These are phyloP conservation scores for Sugiyamaella boreocaroliniensis DNA, from an alignment of 805 yeast genomes.

Conservation along the genomic window DNA sequence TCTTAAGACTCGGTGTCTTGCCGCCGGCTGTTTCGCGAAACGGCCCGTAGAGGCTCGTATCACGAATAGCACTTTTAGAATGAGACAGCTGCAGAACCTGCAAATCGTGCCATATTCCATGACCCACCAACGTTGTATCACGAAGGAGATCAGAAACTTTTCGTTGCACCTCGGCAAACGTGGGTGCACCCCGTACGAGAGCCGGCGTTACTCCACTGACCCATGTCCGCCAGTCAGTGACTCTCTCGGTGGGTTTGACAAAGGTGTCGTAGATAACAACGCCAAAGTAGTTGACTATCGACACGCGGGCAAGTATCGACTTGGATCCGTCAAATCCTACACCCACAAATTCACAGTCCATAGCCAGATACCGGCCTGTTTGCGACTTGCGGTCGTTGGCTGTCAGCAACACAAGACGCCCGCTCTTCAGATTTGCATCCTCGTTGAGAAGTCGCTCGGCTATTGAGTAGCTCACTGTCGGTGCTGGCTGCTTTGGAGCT, in stretches of 20 bases:
- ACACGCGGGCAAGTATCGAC: constrained; percentile 77
- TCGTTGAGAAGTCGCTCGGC: not conserved
- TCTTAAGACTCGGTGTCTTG: constrained; percentile 66
- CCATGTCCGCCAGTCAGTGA: constrained; percentile 90
- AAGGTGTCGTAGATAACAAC: constrained; percentile 61
- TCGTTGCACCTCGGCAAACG: constrained; percentile 60
- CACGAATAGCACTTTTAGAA: constrained; percentile 58
- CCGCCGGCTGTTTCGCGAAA: constrained; percentile 58
- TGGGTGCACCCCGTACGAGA: constrained; percentile 60
- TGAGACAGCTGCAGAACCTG: constrained; percentile 61
- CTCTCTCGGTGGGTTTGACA: constrained; percentile 68
- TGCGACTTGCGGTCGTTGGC: constrained; percentile 21
- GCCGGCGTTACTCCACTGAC: constrained; percentile 77
- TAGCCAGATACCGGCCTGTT: constrained; percentile 68
- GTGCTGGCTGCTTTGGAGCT: not conserved
- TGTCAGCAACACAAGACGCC: not conserved
- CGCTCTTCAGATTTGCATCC: not conserved
- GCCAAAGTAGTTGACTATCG: constrained; percentile 80
- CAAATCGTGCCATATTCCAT: constrained; percentile 75
- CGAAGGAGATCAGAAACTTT: constrained; percentile 47
- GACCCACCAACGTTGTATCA: constrained; percentile 59
- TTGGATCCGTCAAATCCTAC: constrained; percentile 63
- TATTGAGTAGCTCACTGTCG: not conserved
- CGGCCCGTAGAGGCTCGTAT: constrained; percentile 59
- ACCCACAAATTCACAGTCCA: constrained; percentile 95